phyloP scores from a whole-genome alignment of 768 basidiomycete genomes.

The Kockovaella imperatae region DNA sequence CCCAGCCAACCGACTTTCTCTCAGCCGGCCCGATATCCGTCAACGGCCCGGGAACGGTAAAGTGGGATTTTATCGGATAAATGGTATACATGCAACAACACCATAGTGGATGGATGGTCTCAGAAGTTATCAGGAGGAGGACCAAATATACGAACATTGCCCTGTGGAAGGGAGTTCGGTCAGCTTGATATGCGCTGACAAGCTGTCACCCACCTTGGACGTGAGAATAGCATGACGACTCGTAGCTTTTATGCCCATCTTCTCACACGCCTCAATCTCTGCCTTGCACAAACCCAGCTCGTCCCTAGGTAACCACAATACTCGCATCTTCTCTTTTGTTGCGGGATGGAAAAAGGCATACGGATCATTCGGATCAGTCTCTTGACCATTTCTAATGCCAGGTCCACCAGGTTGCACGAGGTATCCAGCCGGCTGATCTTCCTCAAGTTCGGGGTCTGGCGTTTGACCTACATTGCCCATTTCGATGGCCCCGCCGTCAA shows the following conservation, averaged over 20 bases:
- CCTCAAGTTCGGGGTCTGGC: conserved; percentile 17
- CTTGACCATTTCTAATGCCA: conserved; percentile 12
- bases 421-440: conserved; percentile 21
- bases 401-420: conserved; percentile 38
- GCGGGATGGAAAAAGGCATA: conserved; percentile 75
- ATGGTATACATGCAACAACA: no score
- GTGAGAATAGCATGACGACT: conserved; percentile 48
- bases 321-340: conserved; percentile 58
- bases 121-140: no score
- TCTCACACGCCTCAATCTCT: conserved; percentile 56
- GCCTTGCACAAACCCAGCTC: conserved; percentile 55
- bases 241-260: conserved; percentile 53
- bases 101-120: no score
- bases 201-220: conserved; percentile 34
- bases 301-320: conserved; percentile 81
- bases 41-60: no score
- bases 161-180: no score
- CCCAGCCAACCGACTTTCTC: no score
- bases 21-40: no score
- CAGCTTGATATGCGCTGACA: no score
- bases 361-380: conserved; percentile 18
- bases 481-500: neutral
- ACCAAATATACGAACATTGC: no score
- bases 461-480: conserved; percentile 2
- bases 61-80: no score